Evolutionary conservation across 1,284 basidiomycete species (phyloP), one percentile per base, ranked within the genome.

Genomic region (Moesziomyces sp.): DNA sequence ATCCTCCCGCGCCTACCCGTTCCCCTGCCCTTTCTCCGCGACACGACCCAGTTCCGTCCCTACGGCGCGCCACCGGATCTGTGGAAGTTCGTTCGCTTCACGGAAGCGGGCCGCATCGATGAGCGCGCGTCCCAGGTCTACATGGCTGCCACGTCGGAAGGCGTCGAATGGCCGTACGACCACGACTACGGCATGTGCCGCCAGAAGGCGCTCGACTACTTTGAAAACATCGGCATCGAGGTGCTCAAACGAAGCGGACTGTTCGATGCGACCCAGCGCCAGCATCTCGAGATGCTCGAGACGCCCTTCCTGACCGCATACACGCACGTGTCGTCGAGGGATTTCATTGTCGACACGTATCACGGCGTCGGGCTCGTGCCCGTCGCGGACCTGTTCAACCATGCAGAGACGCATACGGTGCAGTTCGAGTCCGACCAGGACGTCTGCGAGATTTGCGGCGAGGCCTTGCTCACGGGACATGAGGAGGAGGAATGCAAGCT

Each of bases 381-480:
- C 14, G 49, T 83, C 11, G 76, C 78, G 10, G 81, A 83, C 53
- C 51, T 78, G 48, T 83, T 80, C 47, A 80, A 83, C 30, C 81
- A 83, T 52, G 52, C 66, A 2, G 74, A 74, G 18, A 30, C 40
- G 28, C 66, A 71, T 48, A 74, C 74, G 50, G 68, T 78, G 11
- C 77, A 82, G 43, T 81, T 83, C 46, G 80, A 83, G 42, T 66
- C 74, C 19, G 79, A 83, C 52, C 73, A 77, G 50, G 70, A 68
- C 7, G 81, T 83, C 9, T 83, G 82, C 58, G 42, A 72, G 40
- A 1, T 61, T 3, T 83, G 82, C 50, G 81, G 82, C 2, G 38
- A 58, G 5, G 56, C 64, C 10, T 54, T 64, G 30, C 40, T 67
- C 34, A 63, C 56, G n/a, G 70, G 63, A 5, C 70, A 73, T 35